These are phyloP conservation scores for Mariannaea elegans DNA, from an alignment of 2,329 filamentous ascomycete genomes.

Conservation along the genomic window DNA sequence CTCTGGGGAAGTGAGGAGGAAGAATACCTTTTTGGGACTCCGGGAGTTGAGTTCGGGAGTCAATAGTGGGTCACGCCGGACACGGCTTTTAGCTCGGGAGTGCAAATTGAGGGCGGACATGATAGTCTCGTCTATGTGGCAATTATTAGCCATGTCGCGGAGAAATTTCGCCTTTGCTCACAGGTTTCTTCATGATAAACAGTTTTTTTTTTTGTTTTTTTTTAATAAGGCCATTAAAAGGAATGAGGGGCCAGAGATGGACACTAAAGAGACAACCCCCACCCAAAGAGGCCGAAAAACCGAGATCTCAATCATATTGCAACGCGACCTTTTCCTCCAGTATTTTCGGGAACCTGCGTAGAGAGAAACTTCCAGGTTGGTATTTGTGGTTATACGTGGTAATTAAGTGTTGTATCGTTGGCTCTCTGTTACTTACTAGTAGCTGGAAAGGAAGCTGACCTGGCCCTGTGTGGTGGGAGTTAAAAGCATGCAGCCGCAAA, in stretches of 20 bases:
- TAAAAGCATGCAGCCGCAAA: not conserved
- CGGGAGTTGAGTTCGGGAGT: slow-evolving; percentile 43
- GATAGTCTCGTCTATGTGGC: not conserved
- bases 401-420: not conserved
- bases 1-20: slow-evolving; percentile 38
- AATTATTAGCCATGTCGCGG: not conserved
- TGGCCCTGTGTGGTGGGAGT: too few species aligned
- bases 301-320: slow-evolving; percentile 5
- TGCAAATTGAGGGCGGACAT: slow-evolving; percentile 1
- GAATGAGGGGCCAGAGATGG: not conserved
- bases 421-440: not conserved
- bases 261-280: not conserved
- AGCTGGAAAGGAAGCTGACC: too few species aligned
- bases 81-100: slow-evolving; percentile 40
- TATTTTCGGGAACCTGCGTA: not conserved
- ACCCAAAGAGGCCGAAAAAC: slow-evolving; percentile 12
- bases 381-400: not conserved
- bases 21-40: slow-evolving; percentile 36
- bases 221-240: not conserved
- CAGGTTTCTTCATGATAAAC: not conserved
- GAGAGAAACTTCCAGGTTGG: not conserved
- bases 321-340: slow-evolving; percentile 2
- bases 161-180: not conserved
- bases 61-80: slow-evolving; percentile 25
- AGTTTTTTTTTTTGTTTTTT: too few species aligned